phyloP scores from a whole-genome alignment of 306 rosid species.

The Argentina anserina region DNA sequence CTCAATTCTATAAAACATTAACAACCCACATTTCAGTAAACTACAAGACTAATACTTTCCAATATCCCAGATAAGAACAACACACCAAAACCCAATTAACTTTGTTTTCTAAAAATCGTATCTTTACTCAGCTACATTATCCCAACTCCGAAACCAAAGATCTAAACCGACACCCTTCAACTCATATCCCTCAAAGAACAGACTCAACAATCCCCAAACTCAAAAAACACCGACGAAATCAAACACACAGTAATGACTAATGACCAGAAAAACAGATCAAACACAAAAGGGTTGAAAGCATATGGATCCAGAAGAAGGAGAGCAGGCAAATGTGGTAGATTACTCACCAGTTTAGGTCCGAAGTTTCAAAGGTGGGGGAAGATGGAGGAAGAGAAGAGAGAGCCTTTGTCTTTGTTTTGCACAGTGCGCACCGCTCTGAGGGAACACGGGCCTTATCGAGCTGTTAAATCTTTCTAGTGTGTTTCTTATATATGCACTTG shows the following conservation, averaged over 20 bases:
- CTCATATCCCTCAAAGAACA: not conserved
- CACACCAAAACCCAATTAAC: not conserved
- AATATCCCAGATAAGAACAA: not conserved
- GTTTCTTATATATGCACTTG: slow-evolving; percentile 34
- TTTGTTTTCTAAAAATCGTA: not conserved
- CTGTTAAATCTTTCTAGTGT: not conserved
- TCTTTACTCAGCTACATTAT: slow-evolving; percentile 5
- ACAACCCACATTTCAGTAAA: slow-evolving; percentile 2
- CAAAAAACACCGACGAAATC: not conserved
- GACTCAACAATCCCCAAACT: not conserved
- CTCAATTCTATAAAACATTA: not conserved
- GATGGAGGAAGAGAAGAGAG: slow-evolving; percentile 16
- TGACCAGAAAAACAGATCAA: not conserved
- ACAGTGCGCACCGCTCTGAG: not conserved
- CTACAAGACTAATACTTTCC: not conserved
- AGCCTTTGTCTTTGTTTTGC: not conserved
- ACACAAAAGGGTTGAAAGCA: no score
- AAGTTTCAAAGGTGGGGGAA: no score
- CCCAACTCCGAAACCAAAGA: slow-evolving; percentile 28
- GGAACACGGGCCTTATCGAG: slow-evolving; percentile 16
- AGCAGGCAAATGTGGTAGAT: slow-evolving; percentile 20
- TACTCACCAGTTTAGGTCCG: slow-evolving; percentile 46
- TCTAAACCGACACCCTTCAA: not conserved
- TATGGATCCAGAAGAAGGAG: slow-evolving; percentile 7
- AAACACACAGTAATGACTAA: not conserved